Evolutionary conservation across 2,329 filamentous ascomycete genomes (phyloP), one percentile per base, ranked within the genome.

Genomic region (Pseudogymnoascus sp.): DNA sequence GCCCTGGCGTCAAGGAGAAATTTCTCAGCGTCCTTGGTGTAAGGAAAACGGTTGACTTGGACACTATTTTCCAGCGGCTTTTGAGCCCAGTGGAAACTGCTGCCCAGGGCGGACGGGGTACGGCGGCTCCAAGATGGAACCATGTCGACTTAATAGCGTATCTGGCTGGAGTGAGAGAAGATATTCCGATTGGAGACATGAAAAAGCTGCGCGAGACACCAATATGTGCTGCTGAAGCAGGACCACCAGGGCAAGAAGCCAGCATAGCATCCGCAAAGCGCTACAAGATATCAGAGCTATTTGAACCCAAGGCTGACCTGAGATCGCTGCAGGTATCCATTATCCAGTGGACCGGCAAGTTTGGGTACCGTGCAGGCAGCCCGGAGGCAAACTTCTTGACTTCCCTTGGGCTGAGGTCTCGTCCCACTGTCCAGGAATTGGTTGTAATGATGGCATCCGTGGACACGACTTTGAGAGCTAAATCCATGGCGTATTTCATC

Each of bases 81-180:
- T 81, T 97, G 66, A 86, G 82, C 59, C 80, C 81, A 14, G 78
- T 84, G 0, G 70, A 77, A 0, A 76, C 80, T 12, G 73, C 72
- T 8, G 77, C 78, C n/a, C 70, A 72, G 18, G 73, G 75, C 18
- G 80, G 81, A 25, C 5, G 12, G 20, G 11, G 14, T 25, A 75
- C 74, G 37, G 78, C 77, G 20, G 75, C 77, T 20, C 81, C 80
- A 63, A 86, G 86, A 72, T 96, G 90, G 90, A 97, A 91, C 62
- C 93, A 97, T 71, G 86, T 96, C 63, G 93, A 99, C 71, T 79
- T 99, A 25, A 91, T 99, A 73, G 93, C 91, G 68, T 99, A 99
- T 68, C 82, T 99, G 43, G 85, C 93, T 9, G 96, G 92, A 7
- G 94, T 99, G 28, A 85, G 84, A 63, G 84, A 89, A 59, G 94